Conservation (phyloP, 2,329 filamentous ascomycete species). For the Periconia digitata region DNA sequence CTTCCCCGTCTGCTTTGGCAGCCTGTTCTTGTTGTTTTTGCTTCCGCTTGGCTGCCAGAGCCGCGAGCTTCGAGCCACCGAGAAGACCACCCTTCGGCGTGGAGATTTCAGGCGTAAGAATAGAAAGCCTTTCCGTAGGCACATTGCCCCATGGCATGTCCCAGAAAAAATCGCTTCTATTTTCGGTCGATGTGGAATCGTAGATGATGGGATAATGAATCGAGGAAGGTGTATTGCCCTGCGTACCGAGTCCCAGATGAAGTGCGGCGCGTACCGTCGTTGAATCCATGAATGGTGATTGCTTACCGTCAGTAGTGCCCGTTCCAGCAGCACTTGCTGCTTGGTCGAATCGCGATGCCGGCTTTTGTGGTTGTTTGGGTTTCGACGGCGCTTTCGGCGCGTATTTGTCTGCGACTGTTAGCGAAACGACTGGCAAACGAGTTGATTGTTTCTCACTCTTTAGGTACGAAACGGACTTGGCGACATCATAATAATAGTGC, state of each 20-base stretch:
- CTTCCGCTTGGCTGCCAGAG: conserved; percentile 81
- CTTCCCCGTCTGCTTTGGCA: conserved; percentile 35
- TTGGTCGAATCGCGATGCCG: conserved; percentile 49
- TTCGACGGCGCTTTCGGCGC: conserved; percentile 25
- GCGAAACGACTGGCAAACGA: background rate
- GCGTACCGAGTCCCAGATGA: background rate
- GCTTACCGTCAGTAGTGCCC: conserved; percentile 52
- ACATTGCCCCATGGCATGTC: conserved; percentile 85
- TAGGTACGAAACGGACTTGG: conserved; percentile 80
- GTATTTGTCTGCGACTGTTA: conserved; percentile 25
- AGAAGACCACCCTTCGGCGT: conserved; percentile 68
- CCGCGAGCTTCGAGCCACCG: conserved; percentile 88
- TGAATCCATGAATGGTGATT: conserved; percentile 18
- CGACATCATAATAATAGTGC: conserved; percentile 95
- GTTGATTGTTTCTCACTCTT: conserved; percentile 59
- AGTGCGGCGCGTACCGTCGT: conserved; percentile 3
- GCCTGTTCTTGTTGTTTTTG: conserved; percentile 74
- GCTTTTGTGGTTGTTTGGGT: conserved; percentile 43
- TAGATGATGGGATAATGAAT: background rate
- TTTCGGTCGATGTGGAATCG: conserved; percentile 2
- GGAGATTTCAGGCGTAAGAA: conserved; percentile 60
- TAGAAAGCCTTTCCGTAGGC: conserved; percentile 64
- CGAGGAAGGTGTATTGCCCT: background rate
- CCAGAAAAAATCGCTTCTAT: conserved; percentile 62
- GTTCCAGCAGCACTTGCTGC: conserved; percentile 43